Conservation (phyloP, 306 rosid genomes). For the Cicer pinnatifidum region DNA sequence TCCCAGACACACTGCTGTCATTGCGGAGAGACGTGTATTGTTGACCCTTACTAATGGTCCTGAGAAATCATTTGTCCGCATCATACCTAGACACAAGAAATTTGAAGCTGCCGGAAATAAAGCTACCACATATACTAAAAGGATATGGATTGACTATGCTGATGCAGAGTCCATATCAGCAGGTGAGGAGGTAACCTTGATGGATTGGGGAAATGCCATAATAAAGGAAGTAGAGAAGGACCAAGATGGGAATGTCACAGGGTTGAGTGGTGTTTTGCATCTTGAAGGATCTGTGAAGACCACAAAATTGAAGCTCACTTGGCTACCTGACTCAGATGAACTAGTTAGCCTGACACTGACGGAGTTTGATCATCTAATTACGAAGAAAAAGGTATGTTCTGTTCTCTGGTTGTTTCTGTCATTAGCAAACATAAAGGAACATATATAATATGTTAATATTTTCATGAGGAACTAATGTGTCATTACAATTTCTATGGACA, state of each 20-base stretch:
- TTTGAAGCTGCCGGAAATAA: slow-evolving; percentile 86
- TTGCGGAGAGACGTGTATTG: slow-evolving; percentile 69
- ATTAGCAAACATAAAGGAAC: slow-evolving; percentile 15
- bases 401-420: slow-evolving; percentile 9
- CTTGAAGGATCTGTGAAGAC: slow-evolving; percentile 92
- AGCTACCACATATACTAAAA: slow-evolving; percentile 68
- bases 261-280: slow-evolving; percentile 78
- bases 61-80: slow-evolving; percentile 69
- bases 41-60: slow-evolving; percentile 84
- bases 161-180: slow-evolving; percentile 69
- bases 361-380: slow-evolving; percentile 85
- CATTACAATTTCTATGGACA: not conserved
- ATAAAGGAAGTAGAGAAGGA: slow-evolving; percentile 72
- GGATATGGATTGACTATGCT: slow-evolving; percentile 75
- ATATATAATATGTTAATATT: slow-evolving; percentile 19
- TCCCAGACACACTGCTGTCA: slow-evolving; percentile 87
- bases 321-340: slow-evolving; percentile 83
- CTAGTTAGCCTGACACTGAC: slow-evolving; percentile 70
- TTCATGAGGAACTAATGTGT: not conserved
- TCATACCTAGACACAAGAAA: slow-evolving; percentile 90
- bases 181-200: slow-evolving; percentile 84
- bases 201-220: slow-evolving; percentile 98
- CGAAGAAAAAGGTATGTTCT: slow-evolving; percentile 86
- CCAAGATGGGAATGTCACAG: slow-evolving; percentile 67
- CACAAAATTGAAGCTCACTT: slow-evolving; percentile 88